Percentiles rank a stretch among this genome's conserved stretches.
Evolutionary conservation across 768 basidiomycete species (phyloP).

Genomic region (Cubamyces sp.): DNA sequence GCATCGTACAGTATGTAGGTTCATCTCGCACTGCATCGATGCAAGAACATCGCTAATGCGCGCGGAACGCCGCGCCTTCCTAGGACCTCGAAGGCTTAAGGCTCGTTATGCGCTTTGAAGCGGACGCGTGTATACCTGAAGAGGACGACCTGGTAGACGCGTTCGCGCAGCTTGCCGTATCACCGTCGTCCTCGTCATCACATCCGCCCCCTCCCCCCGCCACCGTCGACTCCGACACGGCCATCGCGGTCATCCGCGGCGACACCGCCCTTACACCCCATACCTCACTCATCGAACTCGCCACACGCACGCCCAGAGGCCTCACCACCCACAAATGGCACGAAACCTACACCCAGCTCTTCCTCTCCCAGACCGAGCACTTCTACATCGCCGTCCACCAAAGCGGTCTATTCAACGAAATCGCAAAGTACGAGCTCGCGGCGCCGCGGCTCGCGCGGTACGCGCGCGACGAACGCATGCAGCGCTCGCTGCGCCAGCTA

Average conservation of each 20-base stretch:
- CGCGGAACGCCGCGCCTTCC: not conserved
- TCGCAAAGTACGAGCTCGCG: constrained; percentile 46
- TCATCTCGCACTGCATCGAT: not conserved
- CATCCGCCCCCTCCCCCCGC: not conserved
- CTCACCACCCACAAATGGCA: constrained; percentile 47
- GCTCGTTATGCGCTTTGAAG: constrained; percentile 30
- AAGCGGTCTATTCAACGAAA: constrained; percentile 51
- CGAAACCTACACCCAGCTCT: constrained; percentile 66
- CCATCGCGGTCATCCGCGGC: constrained; percentile 30
- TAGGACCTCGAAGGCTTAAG: constrained; percentile 28
- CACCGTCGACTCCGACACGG: not conserved
- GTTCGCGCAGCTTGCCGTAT: constrained; percentile 1
- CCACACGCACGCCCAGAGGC: constrained; percentile 27
- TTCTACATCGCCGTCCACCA: constrained; percentile 62
- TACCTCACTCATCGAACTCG: constrained; percentile 37
- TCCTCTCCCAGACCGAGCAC: constrained; percentile 67
- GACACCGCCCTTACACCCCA: constrained; percentile 39
- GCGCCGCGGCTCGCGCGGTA: constrained; percentile 23
- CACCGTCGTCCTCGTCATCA: not conserved
- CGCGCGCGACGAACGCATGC: constrained; percentile 25
- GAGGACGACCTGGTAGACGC: constrained; percentile 4
- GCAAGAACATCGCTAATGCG: not conserved
- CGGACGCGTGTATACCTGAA: constrained; percentile 27
- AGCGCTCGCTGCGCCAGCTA: constrained; percentile 37
- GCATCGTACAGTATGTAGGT: constrained; percentile 30